Percentiles rank a stretch among this genome's conserved stretches.
These are phyloP conservation scores for Colletotrichum sp. DNA, from an alignment of 2,329 filamentous ascomycete genomes.

Conservation along the genomic window DNA sequence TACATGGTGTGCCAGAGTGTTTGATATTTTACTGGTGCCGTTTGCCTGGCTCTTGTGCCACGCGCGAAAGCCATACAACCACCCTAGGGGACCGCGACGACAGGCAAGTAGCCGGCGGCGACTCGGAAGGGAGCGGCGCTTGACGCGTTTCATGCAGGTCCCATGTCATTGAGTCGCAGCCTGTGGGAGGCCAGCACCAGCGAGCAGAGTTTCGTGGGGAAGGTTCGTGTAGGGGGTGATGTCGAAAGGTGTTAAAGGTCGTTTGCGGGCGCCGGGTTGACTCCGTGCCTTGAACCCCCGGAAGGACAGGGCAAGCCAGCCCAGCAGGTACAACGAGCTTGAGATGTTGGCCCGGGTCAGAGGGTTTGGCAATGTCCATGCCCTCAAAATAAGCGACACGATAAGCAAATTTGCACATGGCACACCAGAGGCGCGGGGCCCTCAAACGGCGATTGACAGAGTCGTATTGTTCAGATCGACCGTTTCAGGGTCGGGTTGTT, in stretches of 20 bases:
- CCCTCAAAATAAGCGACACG: background rate
- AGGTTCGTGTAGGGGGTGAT: background rate
- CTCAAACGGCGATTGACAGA: background rate
- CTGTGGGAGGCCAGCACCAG: background rate
- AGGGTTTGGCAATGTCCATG: background rate
- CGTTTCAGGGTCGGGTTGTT: background rate
- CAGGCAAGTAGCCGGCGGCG: background rate
- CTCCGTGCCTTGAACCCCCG: background rate
- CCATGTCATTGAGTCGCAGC: background rate
- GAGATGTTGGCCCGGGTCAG: background rate
- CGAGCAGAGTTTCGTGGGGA: background rate
- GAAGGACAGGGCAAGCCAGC: background rate
- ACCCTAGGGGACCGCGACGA: background rate
- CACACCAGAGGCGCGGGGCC: background rate
- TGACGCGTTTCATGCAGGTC: background rate
- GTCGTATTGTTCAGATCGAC: background rate
- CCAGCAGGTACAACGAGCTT: background rate
- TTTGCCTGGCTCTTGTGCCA: background rate
- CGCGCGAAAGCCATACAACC: background rate
- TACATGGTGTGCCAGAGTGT: background rate
- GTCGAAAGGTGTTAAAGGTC: background rate
- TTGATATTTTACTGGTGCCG: background rate
- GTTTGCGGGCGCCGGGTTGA: background rate
- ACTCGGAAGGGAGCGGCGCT: background rate
- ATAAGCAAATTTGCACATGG: background rate